phyloP scores from a whole-genome alignment of 768 basidiomycete genomes.

The Tylopilus balloui region DNA sequence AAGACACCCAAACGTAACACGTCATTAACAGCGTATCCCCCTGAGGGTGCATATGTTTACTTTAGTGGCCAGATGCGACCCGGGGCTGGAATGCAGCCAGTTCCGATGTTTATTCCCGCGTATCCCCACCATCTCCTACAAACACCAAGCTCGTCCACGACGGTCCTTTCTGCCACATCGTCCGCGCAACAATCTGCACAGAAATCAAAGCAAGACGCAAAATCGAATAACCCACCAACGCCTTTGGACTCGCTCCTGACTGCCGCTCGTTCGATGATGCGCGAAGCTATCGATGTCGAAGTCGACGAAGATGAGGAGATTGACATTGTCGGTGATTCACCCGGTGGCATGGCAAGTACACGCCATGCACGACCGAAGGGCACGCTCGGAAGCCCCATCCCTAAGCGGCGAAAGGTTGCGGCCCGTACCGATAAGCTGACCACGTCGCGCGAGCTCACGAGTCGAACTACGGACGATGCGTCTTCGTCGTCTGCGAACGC shows the following conservation, averaged over 20 bases:
- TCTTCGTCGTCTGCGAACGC: constrained; percentile 1
- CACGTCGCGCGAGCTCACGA: constrained; percentile 3
- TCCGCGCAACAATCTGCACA: constrained; percentile 17
- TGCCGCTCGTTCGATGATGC: constrained; percentile 57
- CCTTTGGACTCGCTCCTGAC: constrained; percentile 57
- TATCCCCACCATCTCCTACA: constrained; percentile 28
- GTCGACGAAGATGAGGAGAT: constrained; percentile 31
- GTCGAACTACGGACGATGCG: not conserved
- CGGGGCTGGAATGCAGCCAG: constrained; percentile 27
- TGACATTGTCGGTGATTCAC: constrained; percentile 21
- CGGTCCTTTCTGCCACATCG: constrained; percentile 23
- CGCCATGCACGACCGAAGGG: constrained; percentile 28
- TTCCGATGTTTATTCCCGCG: constrained; percentile 30
- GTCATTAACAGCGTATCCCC: constrained; percentile 22
- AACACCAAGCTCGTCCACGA: constrained; percentile 32
- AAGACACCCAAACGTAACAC: constrained; percentile 30
- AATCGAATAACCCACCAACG: constrained; percentile 34
- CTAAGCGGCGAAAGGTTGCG: constrained; percentile 35
- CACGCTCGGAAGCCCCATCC: constrained; percentile 33
- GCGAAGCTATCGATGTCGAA: constrained; percentile 29
- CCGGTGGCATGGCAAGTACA: constrained; percentile 17
- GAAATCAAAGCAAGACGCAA: constrained; percentile 15
- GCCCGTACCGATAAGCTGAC: constrained; percentile 10
- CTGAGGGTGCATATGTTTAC: constrained; percentile 29
- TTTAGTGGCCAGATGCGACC: constrained; percentile 24